Base-by-base conservation (phyloP, 768 basidiomycete species). In the Russula foetens region DNA sequence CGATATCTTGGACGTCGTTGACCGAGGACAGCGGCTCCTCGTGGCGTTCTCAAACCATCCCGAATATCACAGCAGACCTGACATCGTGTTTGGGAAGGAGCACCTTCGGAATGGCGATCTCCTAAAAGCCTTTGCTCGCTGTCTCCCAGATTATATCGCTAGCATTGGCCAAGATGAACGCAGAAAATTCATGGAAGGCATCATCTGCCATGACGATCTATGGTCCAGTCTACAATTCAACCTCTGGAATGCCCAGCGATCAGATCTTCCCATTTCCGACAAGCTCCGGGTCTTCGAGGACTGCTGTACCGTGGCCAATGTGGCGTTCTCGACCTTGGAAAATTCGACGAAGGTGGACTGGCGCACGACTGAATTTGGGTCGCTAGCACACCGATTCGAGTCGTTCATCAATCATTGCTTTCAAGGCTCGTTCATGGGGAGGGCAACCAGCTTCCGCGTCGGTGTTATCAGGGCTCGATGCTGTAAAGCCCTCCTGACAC, bases 51-150 rank as follows among this genome's bases (percentile, higher is more conserved):
- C 28, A 0, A 29, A 9, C 14, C 23, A 56, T 15, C 53, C 48
- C 38, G 14, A 56, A n/a, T 61, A 50, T 44, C 24, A 33, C 33
- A 51, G n/a, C 33, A 28, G 28, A 35, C 33, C 53, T 2, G 54
- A 61, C 15, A n/a, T 44, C 4, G 41, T 61, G 11, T 61, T 56
- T 17, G 48, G 54, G 14, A 54, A 50, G n/a, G 60, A 56, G 1
- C 48, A 56, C 7, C 46, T 61, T 26, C 24, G 43, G 8, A 61
- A 61, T 3, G 1, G 47, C 33, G 49, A 56, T 12, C 31, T 61
- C 19, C n/a, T 61, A 1, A 15, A 35, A 21, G 54, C 60, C 0
- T 61, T 56, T 7, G 47, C 60, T 3, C 44, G 7, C 5, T 61
- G 48, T 29, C 46, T 61, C 48, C 53, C 60, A 2, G 43, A 28